These are phyloP conservation scores for Aspergillus luchuensis DNA, from an alignment of 2,329 filamentous ascomycete species.

Conservation along the genomic window DNA sequence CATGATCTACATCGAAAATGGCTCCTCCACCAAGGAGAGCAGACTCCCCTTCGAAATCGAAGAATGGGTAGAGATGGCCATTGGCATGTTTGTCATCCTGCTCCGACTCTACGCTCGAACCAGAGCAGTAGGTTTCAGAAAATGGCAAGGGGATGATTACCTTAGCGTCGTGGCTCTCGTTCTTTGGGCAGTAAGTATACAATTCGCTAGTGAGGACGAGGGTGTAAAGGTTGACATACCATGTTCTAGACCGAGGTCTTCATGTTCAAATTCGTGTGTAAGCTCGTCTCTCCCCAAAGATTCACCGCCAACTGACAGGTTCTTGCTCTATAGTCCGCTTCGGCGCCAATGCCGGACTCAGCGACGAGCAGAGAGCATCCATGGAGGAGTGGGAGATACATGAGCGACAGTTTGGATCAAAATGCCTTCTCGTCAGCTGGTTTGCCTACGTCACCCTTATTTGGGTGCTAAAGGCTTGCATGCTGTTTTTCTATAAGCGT, in stretches of 20 bases:
- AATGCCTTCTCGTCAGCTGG: slow-evolving; percentile 42
- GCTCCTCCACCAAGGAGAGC: slow-evolving; percentile 20
- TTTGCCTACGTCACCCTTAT: slow-evolving; percentile 47
- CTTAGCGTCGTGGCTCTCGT: slow-evolving; percentile 42
- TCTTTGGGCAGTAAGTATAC: slow-evolving; percentile 41
- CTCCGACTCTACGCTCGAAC: slow-evolving; percentile 44
- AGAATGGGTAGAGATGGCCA: slow-evolving; percentile 49
- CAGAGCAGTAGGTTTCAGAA: slow-evolving; percentile 44
- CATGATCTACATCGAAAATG: slow-evolving; percentile 4
- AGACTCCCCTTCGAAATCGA: slow-evolving; percentile 44
- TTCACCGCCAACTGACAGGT: neutral
- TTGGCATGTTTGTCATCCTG: slow-evolving; percentile 43
- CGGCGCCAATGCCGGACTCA: slow-evolving; percentile 45
- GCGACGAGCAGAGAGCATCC: slow-evolving; percentile 32
- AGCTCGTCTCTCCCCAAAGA: neutral
- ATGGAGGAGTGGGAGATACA: slow-evolving; percentile 34
- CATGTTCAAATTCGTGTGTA: slow-evolving; percentile 28
- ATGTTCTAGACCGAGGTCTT: slow-evolving; percentile 17
- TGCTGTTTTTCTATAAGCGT: slow-evolving; percentile 48
- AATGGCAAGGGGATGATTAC: slow-evolving; percentile 48
- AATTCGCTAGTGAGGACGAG: no score
- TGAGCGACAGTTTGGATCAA: slow-evolving; percentile 37
- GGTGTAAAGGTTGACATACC: neutral
- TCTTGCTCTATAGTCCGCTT: slow-evolving; percentile 31
- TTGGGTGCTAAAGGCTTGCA: slow-evolving; percentile 48